Conservation (phyloP, 768 basidiomycete species). For the Mycena vitilis region DNA sequence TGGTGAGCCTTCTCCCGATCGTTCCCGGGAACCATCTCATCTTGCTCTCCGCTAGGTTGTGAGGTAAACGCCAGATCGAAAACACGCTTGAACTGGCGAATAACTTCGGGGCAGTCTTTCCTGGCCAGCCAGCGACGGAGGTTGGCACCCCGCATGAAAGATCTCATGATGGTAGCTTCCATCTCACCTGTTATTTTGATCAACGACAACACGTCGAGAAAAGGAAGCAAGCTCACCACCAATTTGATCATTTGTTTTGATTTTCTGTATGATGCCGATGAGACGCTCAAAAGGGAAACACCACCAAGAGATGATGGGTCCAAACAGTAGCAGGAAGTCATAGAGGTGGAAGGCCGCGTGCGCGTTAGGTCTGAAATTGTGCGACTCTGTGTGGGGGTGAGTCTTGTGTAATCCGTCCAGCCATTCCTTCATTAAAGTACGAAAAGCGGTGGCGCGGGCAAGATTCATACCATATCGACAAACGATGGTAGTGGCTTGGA, state of each 20-base stretch:
- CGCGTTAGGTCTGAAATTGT: not conserved
- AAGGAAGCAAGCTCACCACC: slow-evolving; percentile 31
- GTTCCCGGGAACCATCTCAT: not conserved
- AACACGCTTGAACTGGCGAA: slow-evolving; percentile 18
- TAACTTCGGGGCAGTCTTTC: slow-evolving; percentile 33
- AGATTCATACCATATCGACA: slow-evolving; percentile 14
- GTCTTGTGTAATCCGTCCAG: slow-evolving; percentile 36
- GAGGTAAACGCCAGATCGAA: slow-evolving; percentile 25
- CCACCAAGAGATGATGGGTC: slow-evolving; percentile 53
- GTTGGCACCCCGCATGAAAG: slow-evolving; percentile 28
- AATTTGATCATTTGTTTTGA: slow-evolving; percentile 46
- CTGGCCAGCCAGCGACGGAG: slow-evolving; percentile 36
- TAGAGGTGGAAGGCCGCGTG: slow-evolving; percentile 44
- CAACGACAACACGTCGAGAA: not conserved
- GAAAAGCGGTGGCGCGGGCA: slow-evolving; percentile 1
- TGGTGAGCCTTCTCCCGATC: slow-evolving; percentile 17
- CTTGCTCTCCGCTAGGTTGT: not conserved
- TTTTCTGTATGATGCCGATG: slow-evolving; percentile 49
- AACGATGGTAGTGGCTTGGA: slow-evolving; percentile 33
- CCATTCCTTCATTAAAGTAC: slow-evolving; percentile 37
- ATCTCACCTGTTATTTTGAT: slow-evolving; percentile 14
- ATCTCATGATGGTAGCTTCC: slow-evolving; percentile 26
- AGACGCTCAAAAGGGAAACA: slow-evolving; percentile 52
- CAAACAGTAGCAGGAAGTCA: slow-evolving; percentile 49
- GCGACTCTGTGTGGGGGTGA: slow-evolving; percentile 37